Base-by-base conservation (phyloP, 345 rosid genomes). In the Corchorus olitorius region DNA sequence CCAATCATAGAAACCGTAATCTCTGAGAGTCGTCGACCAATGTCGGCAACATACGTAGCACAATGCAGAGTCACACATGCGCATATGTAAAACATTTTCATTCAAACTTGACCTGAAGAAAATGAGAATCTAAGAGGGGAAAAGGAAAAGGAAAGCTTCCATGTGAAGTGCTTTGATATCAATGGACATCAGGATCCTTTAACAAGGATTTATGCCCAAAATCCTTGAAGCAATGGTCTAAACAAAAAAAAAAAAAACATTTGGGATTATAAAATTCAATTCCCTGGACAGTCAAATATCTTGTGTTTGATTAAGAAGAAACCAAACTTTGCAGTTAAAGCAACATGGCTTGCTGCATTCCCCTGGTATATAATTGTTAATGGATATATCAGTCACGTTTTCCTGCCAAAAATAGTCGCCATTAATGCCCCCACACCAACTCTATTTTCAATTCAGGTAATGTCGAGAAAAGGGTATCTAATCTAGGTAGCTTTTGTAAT, bases 31-130 rank as follows among this genome's bases (percentile, higher is more conserved):
- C 33, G 13, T 34, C 70, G 72, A 48, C 66, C 81, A 63, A 70
- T 86, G 86, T 83, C 84, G 84, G 86, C 82, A 81, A 41, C 73
- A 52, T 74, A 86, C 89, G 86, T 81, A 87, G 88, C 85, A 27
- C 70, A 80, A 83, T 63, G 75, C 63, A 76, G 79, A 76, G 77
- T 84, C 88, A 78, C 87, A 81, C 85, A 78, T 83, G 77, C 79
- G 85, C 81, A 54, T 74, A 16, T 17, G 43, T 39, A 39, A 68
- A 13, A 65, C 59, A 41, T 33, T 68, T 55, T 52, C 53, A 68
- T 49, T 33, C 17, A 73, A 56, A 6, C 43, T 34, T 69, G 34
- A 49, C 43, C 45, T 27, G 72, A 55, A 27, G 58, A 27, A 37
- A 72, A 72, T 39, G 5, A 6, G 62, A 70, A 70, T 73, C 43